A percentile compares a stretch with the other conserved stretches of the same genome.
phyloP scores from a whole-genome alignment of 2,329 filamentous ascomycete species.

The Pestalotiopsis sp. region DNA sequence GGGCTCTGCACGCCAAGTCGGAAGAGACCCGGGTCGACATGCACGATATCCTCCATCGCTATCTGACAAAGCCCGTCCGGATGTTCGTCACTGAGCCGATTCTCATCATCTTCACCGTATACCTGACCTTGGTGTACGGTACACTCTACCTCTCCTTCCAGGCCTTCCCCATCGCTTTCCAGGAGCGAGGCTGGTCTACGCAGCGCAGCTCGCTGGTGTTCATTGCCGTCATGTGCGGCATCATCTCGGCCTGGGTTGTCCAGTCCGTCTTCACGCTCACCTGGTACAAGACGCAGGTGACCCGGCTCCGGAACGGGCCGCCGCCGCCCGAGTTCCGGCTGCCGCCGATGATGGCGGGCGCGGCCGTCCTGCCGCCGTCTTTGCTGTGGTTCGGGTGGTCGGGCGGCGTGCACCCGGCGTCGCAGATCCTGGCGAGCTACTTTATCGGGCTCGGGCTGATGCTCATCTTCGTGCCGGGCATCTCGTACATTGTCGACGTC shows the following conservation, averaged over 20 bases:
- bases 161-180: slow-evolving; percentile 49
- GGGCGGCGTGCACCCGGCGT: slow-evolving; percentile 22
- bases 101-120: slow-evolving; percentile 21
- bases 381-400: slow-evolving; percentile 59
- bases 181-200: slow-evolving; percentile 40
- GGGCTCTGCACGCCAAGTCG: slow-evolving; percentile 29
- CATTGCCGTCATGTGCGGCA: slow-evolving; percentile 42
- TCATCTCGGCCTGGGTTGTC: slow-evolving; percentile 26
- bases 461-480: slow-evolving; percentile 23
- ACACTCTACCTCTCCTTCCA: slow-evolving; percentile 49
- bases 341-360: slow-evolving; percentile 48
- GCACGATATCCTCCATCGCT: slow-evolving; percentile 16
- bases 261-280: slow-evolving; percentile 21
- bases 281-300: slow-evolving; percentile 21
- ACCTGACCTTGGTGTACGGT: slow-evolving; percentile 39
- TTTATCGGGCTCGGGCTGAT: slow-evolving; percentile 21
- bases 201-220: slow-evolving; percentile 45
- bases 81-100: slow-evolving; percentile 24
- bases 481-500: slow-evolving; percentile 24
- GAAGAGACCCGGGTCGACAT: slow-evolving; percentile 27
- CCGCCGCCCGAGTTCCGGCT: slow-evolving; percentile 48
- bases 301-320: slow-evolving; percentile 22
- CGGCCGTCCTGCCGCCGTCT: slow-evolving; percentile 43
- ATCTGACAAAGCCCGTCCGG: slow-evolving; percentile 22
- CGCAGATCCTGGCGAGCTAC: slow-evolving; percentile 21